Base-by-base conservation (phyloP, 2,329 filamentous ascomycete genomes). In the Calonectria hawksworthii region DNA sequence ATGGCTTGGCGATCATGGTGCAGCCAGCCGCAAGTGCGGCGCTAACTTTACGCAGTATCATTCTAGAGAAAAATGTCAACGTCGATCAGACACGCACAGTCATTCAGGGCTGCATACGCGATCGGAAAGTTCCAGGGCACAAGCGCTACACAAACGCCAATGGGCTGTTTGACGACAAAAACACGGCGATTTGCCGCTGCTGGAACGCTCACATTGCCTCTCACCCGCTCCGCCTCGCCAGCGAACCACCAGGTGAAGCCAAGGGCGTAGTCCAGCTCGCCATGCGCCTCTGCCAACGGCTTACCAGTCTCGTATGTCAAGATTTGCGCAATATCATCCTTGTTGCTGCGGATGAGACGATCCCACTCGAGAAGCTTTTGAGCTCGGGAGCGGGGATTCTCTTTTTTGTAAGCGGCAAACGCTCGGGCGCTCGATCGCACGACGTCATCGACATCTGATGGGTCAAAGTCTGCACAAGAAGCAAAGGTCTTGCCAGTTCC, bases 1-100 rank as follows among this genome's bases (percentile, higher is more conserved):
- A 93, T 1, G 93, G 92, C 85, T 95, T 95, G 28, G 91, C 88
- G 18, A 96, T 88, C 91, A 96, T 94, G 2, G 93, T 94, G 83
- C 93, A 95, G 26, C 94, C 94, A 14, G 93, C 93, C 30, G 94
- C 94, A 32, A 95, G 86, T 1, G 91, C 91, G 0, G 91, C 86
- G 0, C 83, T 85, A 7, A 86, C 83, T 74, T 89, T 89, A 30
- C 87, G 89, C 76, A 93, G 94, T 83, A 94, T 93, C 92, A 91
- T 85, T 0, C 83, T 83, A 10, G 4, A 79, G 82, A 11, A 79
- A 28, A 9, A 61, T 4, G 23, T 61, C 34, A 61, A 32, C 32
- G 16, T 26, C 7, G 7, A 2, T 38, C 21, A 26, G n/a, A 9
- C 14, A 26, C 10, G n/a, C n/a, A 13, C 3, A 16, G 9, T 41